phyloP scores from a whole-genome alignment of 495 filamentous ascomycete genomes.

The Penicillium silybi region DNA sequence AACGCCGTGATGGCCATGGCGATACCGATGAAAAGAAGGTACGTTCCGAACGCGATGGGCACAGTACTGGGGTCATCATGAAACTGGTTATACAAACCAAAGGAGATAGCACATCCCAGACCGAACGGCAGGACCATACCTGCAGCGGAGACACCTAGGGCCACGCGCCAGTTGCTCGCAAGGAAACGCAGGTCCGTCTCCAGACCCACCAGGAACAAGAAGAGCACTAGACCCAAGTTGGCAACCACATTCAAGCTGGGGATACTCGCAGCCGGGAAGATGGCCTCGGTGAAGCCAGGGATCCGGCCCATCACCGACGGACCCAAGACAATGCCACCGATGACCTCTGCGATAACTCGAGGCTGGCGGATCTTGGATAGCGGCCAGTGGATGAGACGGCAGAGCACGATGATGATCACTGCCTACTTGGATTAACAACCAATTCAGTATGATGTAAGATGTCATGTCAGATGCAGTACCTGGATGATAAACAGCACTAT shows the following conservation, averaged over 20 bases:
- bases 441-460: too few species aligned
- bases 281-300: constrained; percentile 70
- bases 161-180: constrained; percentile 80
- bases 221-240: constrained; percentile 85
- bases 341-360: constrained; percentile 92
- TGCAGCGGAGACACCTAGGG: constrained; percentile 73
- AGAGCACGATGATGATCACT: constrained; percentile 85
- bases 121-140: constrained; percentile 82
- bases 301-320: constrained; percentile 83
- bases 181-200: constrained; percentile 91
- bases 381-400: constrained; percentile 77
- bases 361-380: constrained; percentile 86
- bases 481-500: constrained; percentile 94
- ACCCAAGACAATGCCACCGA: constrained; percentile 87
- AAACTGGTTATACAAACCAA: constrained; percentile 81
- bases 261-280: constrained; percentile 73
- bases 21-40: constrained; percentile 89
- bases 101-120: constrained; percentile 71
- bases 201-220: constrained; percentile 87
- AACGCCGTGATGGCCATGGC: constrained; percentile 97
- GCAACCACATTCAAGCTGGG: constrained; percentile 76
- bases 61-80: constrained; percentile 56
- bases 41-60: constrained; percentile 73
- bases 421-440: constrained; percentile 52
- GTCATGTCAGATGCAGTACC: constrained; percentile 38